A percentile compares a stretch with the other conserved stretches of the same genome.
Conservation (phyloP, 352 stramenopile species). For the Globisporangium iwayamae region DNA sequence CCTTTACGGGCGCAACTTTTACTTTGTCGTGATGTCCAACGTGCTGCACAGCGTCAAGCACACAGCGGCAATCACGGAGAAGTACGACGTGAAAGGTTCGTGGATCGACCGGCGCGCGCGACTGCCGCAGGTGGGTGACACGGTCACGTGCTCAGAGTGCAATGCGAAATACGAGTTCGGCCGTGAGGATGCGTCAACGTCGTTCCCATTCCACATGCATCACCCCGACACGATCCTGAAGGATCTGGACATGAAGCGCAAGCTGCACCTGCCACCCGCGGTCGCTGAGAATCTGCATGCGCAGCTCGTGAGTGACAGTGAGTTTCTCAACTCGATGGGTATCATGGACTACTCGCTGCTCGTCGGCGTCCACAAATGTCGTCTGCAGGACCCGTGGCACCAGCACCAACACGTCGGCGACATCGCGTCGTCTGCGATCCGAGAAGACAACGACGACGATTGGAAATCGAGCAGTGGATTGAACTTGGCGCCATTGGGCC, state of each 20-base stretch:
- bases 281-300: constrained; percentile 37
- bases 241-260: constrained; percentile 55
- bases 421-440: constrained; percentile 9
- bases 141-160: constrained; percentile 66
- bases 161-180: constrained; percentile 49
- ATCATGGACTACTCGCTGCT: constrained; percentile 84
- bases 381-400: constrained; percentile 23
- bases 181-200: constrained; percentile 25
- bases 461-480: constrained; percentile 15
- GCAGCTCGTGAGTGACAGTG: constrained; percentile 51
- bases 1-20: constrained; percentile 79
- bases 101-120: constrained; percentile 63
- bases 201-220: constrained; percentile 42
- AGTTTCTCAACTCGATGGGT: constrained; percentile 62
- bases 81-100: constrained; percentile 78
- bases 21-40: constrained; percentile 82
- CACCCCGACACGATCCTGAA: constrained; percentile 70
- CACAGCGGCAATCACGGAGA: constrained; percentile 57
- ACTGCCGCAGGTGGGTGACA: constrained; percentile 41
- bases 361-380: constrained; percentile 65
- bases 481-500: constrained; percentile 25
- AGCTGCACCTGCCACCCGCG: constrained; percentile 31
- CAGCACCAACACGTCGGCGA: constrained; percentile 7
- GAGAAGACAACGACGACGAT: constrained; percentile 17
- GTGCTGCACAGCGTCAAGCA: constrained; percentile 60